These are phyloP conservation scores for Ilex asprella DNA, from an alignment of 257 asterid species.

Conservation along the genomic window DNA sequence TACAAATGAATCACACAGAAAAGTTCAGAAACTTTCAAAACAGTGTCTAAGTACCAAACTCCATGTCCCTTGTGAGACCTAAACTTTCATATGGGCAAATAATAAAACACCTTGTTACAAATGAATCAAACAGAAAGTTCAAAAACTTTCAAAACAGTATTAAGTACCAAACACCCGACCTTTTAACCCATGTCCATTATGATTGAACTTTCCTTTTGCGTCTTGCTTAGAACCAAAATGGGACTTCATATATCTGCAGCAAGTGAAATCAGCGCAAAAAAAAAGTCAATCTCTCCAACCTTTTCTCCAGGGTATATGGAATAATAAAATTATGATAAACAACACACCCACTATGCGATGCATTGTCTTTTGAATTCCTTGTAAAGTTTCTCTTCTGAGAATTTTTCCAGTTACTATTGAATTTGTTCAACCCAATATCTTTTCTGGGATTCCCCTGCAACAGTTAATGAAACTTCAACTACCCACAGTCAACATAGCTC, in stretches of 20 bases:
- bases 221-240: constrained; percentile 34
- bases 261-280: constrained; percentile 18
- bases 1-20: constrained; percentile 2
- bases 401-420: constrained; percentile 37
- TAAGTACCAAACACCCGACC: constrained; percentile 8
- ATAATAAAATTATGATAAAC: constrained; percentile 1
- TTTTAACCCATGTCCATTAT: constrained; percentile 21
- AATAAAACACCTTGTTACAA: not conserved
- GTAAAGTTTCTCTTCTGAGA: constrained; percentile 37
- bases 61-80: constrained; percentile 32
- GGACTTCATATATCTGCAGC: constrained; percentile 41
- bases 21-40: not conserved
- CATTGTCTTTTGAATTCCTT: constrained; percentile 37
- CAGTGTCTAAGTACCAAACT: constrained; percentile 10
- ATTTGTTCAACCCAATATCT: constrained; percentile 26
- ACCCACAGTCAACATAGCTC: not conserved
- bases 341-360: constrained; percentile 42
- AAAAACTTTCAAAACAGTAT: not conserved
- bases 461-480: constrained; percentile 20
- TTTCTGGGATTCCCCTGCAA: constrained; percentile 48
- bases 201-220: constrained; percentile 33
- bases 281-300: constrained; percentile 8
- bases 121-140: constrained; percentile 5
- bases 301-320: not conserved
- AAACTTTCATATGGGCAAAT: constrained; percentile 6